Base-by-base conservation (phyloP, 768 basidiomycete species). In the Cystofilobasidium bisporidii region DNA sequence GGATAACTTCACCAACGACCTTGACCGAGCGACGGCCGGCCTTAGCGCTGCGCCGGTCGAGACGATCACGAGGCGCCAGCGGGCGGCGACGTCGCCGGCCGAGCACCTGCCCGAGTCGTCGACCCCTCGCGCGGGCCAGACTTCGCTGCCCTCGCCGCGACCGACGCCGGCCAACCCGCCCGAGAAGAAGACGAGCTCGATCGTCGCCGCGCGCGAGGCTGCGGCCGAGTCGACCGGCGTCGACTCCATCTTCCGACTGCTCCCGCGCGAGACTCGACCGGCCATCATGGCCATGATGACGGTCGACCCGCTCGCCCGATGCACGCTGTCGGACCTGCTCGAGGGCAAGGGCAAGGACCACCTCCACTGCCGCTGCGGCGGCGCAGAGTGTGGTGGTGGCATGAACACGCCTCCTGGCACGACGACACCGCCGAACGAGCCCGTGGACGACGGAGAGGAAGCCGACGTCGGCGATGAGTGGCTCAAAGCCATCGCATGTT, bases 241-340 rank as follows among this genome's bases (percentile, higher is more conserved):
- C 32, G 94, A 98, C 76, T 92, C 91, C 11, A 96, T 99, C 74
- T 98, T 99, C 82, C 85, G 94, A 24, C 81, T 98, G 14, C 82
- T 99, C 28, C 96, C 96, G 1, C 86, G 96, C 63, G 94, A 99
- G 79, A 85, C 91, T 18, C 84, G 96, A 47, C 82, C 86, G 10
- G 90, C 88, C 18, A 82, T 99, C 69, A 87, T 91, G 67, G 84
- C 92, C 63, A 99, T 99, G 96, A 81, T 99, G 72, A 86, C 85
- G 72, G 84, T 97, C 58, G 94, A 98, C 74, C 89, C 94, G 4
- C 80, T 82, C 22, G 84, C 86, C 58, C 86, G 96, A 47, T 94
- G 91, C 76, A 97, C 96, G 33, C 83, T 99, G 65, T 88, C 90
- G 15, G 91, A 97, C 75, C 78, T 99, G 59, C 81, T 98, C 61